These are phyloP conservation scores for Suhomyces pyralidae DNA, from an alignment of 805 yeast genomes.

Conservation along the genomic window DNA sequence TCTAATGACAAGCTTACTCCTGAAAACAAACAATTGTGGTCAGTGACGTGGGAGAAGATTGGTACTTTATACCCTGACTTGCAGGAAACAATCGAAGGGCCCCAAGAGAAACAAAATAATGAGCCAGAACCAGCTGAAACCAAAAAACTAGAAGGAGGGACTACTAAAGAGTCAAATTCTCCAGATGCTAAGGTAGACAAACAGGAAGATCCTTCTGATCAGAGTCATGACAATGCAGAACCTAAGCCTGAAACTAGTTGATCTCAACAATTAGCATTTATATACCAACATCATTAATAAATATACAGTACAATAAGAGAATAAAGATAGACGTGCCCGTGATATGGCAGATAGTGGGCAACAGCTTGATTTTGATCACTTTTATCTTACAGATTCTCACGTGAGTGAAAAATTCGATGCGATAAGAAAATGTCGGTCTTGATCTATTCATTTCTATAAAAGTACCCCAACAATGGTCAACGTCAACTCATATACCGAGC, in stretches of 20 bases:
- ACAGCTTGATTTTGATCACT: neutral
- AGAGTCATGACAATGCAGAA: neutral
- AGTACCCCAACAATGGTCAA: slow-evolving; percentile 15
- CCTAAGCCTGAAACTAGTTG: neutral
- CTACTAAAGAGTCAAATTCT: neutral
- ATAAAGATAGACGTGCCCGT: neutral
- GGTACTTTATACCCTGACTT: slow-evolving; percentile 28
- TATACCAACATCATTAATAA: neutral
- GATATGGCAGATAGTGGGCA: neutral
- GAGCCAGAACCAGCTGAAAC: neutral
- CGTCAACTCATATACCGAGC: slow-evolving; percentile 50
- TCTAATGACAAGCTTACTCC: slow-evolving; percentile 21
- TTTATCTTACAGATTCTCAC: neutral
- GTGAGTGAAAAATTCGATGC: neutral
- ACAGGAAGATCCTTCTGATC: neutral
- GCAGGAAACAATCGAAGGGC: neutral
- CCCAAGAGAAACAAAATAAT: neutral
- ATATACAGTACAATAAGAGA: neutral
- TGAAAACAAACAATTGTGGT: slow-evolving; percentile 27
- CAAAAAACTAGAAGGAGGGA: neutral
- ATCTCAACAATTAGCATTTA: neutral
- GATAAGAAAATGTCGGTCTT: neutral
- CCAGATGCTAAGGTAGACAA: neutral
- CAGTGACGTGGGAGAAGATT: slow-evolving; percentile 30
- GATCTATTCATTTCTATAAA: neutral